Evolutionary conservation across 2,329 filamentous ascomycete species (phyloP).

Genomic region (Microdochium trichocladiopsis): DNA sequence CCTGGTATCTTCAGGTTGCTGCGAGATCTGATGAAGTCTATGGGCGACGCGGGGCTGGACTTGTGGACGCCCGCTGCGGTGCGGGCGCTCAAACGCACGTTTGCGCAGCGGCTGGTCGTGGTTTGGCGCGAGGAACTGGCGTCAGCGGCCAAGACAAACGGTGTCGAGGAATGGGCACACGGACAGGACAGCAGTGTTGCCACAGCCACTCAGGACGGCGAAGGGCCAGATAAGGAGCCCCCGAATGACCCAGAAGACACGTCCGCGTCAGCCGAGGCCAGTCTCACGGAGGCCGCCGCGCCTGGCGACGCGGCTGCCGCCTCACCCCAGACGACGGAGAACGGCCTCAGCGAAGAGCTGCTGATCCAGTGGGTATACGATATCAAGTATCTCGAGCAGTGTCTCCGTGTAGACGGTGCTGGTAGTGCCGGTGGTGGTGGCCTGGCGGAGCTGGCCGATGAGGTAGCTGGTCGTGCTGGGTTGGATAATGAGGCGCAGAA

Average conservation of each 20-base stretch:
- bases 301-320: slow-evolving; percentile 4
- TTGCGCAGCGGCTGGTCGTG: slow-evolving; percentile 43
- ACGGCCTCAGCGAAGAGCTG: slow-evolving; percentile 34
- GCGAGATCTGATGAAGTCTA: slow-evolving; percentile 53
- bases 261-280: slow-evolving; percentile 4
- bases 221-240: slow-evolving; percentile 8
- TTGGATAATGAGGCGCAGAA: slow-evolving; percentile 41
- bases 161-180: slow-evolving; percentile 4
- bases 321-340: not conserved
- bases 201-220: no score
- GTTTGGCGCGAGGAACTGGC: slow-evolving; percentile 37
- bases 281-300: not conserved
- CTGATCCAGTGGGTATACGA: slow-evolving; percentile 58
- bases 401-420: slow-evolving; percentile 26
- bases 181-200: slow-evolving; percentile 6
- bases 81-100: slow-evolving; percentile 48
- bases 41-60: slow-evolving; percentile 67
- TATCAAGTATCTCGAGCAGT: slow-evolving; percentile 39
- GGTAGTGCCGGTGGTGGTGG: slow-evolving; percentile 12
- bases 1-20: slow-evolving; percentile 67
- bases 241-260: slow-evolving; percentile 9
- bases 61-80: slow-evolving; percentile 73
- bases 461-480: slow-evolving; percentile 35
- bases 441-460: slow-evolving; percentile 37
- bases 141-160: slow-evolving; percentile 1